A percentile compares a stretch with the other conserved stretches of the same genome.
These are phyloP conservation scores for Nicotiana undulata DNA, from an alignment of 257 asterid genomes.

Conservation along the genomic window DNA sequence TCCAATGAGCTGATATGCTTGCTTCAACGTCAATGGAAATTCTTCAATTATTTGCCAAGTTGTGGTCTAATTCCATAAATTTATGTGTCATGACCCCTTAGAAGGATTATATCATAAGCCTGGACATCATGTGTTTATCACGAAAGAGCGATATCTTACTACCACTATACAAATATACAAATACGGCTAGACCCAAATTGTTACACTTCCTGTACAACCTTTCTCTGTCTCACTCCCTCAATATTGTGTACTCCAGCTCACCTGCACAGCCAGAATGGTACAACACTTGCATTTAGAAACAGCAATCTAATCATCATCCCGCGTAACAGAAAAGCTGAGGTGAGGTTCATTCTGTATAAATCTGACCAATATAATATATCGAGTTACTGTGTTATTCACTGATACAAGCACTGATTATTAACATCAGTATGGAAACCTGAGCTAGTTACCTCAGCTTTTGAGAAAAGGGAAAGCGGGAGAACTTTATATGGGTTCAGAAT, in stretches of 20 bases:
- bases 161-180: not conserved
- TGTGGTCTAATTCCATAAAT: not conserved
- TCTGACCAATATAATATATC: not conserved
- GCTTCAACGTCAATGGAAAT: not conserved
- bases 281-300: not conserved
- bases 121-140: not conserved
- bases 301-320: not conserved
- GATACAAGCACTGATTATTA: not conserved
- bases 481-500: conserved; percentile 95
- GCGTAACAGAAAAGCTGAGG: not conserved
- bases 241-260: not conserved
- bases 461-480: conserved; percentile 50
- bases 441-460: conserved; percentile 17
- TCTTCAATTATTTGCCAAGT: not conserved
- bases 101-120: not conserved
- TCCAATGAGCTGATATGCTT: not conserved
- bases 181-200: not conserved
- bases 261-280: not conserved
- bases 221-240: not conserved
- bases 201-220: not conserved
- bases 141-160: not conserved
- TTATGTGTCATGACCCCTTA: not conserved
- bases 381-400: not conserved
- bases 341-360: not conserved
- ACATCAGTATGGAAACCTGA: not conserved